Evolutionary conservation across 331 rosid genomes (phyloP).

Genomic region (Erythrophleum ivorense): DNA sequence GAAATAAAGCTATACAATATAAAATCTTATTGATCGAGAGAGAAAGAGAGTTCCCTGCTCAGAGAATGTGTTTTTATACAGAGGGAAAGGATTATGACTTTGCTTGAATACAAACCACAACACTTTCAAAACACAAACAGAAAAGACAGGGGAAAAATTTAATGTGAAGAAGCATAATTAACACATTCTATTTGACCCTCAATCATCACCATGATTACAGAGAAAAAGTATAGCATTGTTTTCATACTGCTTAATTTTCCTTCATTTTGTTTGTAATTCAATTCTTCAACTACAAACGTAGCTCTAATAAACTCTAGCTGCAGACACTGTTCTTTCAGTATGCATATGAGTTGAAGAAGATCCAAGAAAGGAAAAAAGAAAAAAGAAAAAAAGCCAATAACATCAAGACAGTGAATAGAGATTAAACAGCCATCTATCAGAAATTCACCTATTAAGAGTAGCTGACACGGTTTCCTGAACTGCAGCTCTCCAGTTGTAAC

Average conservation of each 20-base stretch:
- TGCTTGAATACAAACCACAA: neutral
- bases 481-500: slow-evolving; percentile 97
- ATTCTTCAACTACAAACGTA: neutral
- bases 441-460: slow-evolving; percentile 88
- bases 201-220: neutral
- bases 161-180: neutral
- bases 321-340: neutral
- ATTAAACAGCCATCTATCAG: slow-evolving; percentile 24
- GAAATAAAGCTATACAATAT: too few species aligned
- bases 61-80: too few species aligned
- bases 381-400: neutral
- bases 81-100: too few species aligned
- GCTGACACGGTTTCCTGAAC: slow-evolving; percentile 98
- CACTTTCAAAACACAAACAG: neutral
- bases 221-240: neutral
- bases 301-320: neutral
- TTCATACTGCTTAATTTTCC: neutral
- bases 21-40: neutral
- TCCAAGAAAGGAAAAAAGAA: neutral
- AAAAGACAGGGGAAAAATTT: neutral
- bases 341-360: neutral
- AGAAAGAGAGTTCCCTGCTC: too few species aligned
- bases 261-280: neutral
- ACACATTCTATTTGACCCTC: neutral
- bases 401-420: slow-evolving; percentile 5